These are phyloP conservation scores for Lecanicillium sp. DNA, from an alignment of 2,329 filamentous ascomycete genomes.

Conservation along the genomic window DNA sequence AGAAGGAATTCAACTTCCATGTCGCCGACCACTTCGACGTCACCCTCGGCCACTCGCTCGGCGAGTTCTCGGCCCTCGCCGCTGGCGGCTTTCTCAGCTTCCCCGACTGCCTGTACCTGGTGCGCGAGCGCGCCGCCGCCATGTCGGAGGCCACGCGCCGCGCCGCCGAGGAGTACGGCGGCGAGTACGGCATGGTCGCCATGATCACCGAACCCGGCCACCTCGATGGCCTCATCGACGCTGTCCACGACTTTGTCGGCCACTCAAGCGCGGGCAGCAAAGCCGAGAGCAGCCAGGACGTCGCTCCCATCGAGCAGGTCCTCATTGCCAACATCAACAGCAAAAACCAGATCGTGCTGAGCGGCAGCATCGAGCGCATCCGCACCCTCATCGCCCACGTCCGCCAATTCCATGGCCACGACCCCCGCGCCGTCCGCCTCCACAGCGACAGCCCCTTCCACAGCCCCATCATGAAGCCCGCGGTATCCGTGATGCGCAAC, in stretches of 20 bases:
- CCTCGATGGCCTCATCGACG: slow-evolving; percentile 60
- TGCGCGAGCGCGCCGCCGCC: slow-evolving; percentile 69
- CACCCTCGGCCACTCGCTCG: slow-evolving; percentile 82
- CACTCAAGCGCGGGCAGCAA: slow-evolving; percentile 60
- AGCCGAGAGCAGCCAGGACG: slow-evolving; percentile 59
- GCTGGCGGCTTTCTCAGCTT: slow-evolving; percentile 76
- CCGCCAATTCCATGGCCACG: slow-evolving; percentile 83
- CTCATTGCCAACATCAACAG: slow-evolving; percentile 91
- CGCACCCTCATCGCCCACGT: slow-evolving; percentile 76
- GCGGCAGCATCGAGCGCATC: slow-evolving; percentile 78
- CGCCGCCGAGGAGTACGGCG: slow-evolving; percentile 61
- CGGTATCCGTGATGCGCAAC: slow-evolving; percentile 64
- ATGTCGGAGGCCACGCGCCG: slow-evolving; percentile 72
- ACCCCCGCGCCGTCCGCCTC: slow-evolving; percentile 78
- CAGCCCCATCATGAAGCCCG: slow-evolving; percentile 84
- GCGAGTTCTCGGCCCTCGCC: slow-evolving; percentile 87
- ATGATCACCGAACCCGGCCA: slow-evolving; percentile 81
- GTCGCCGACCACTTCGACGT: slow-evolving; percentile 68
- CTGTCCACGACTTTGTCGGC: slow-evolving; percentile 74
- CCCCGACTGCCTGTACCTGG: slow-evolving; percentile 69
- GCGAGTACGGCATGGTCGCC: slow-evolving; percentile 91
- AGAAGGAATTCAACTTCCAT: slow-evolving; percentile 76
- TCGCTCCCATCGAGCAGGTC: slow-evolving; percentile 78
- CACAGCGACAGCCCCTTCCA: slow-evolving; percentile 90
- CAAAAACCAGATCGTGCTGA: slow-evolving; percentile 93